Percentiles rank a stretch among this genome's conserved stretches.
These are phyloP conservation scores for Crataegus laevigata DNA, from an alignment of 306 rosid species.

Conservation along the genomic window DNA sequence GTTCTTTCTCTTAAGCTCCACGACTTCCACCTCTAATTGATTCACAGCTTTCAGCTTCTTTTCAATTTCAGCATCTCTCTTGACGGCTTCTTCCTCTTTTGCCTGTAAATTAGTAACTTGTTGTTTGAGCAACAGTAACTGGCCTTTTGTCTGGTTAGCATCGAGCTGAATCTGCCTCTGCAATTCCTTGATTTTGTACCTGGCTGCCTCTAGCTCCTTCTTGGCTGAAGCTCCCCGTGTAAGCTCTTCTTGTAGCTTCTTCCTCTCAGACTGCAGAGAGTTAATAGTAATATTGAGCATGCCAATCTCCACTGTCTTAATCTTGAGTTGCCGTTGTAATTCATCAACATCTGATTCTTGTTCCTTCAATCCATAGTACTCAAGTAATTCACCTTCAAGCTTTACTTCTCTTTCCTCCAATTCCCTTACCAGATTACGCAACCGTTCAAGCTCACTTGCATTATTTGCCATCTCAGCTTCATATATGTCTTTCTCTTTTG, in stretches of 20 bases:
- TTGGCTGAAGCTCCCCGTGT: slow-evolving; percentile 42
- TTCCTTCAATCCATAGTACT: slow-evolving; percentile 77
- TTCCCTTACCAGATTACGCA: slow-evolving; percentile 59
- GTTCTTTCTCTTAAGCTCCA: slow-evolving; percentile 76
- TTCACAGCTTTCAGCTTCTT: slow-evolving; percentile 67
- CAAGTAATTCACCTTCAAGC: slow-evolving; percentile 84
- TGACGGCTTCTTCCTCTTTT: slow-evolving; percentile 68
- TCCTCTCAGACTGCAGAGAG: slow-evolving; percentile 80
- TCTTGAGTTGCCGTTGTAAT: slow-evolving; percentile 65
- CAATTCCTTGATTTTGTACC: slow-evolving; percentile 82
- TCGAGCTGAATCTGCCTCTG: slow-evolving; percentile 89
- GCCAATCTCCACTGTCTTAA: slow-evolving; percentile 63
- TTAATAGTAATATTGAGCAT: slow-evolving; percentile 75
- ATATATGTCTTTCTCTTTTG: slow-evolving; percentile 45
- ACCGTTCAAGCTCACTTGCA: slow-evolving; percentile 63
- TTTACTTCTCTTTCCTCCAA: slow-evolving; percentile 94
- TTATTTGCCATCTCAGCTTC: slow-evolving; percentile 77
- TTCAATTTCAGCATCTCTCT: slow-evolving; percentile 65
- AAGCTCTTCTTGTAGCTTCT: slow-evolving; percentile 75
- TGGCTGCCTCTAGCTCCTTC: slow-evolving; percentile 75
- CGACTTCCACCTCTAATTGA: slow-evolving; percentile 61
- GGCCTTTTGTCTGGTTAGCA: slow-evolving; percentile 83
- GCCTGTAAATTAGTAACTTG: slow-evolving; percentile 73
- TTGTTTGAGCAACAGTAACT: slow-evolving; percentile 81
- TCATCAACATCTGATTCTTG: slow-evolving; percentile 65